phyloP scores from a whole-genome alignment of 2,329 filamentous ascomycete genomes.

The Colletotrichum godetiae region DNA sequence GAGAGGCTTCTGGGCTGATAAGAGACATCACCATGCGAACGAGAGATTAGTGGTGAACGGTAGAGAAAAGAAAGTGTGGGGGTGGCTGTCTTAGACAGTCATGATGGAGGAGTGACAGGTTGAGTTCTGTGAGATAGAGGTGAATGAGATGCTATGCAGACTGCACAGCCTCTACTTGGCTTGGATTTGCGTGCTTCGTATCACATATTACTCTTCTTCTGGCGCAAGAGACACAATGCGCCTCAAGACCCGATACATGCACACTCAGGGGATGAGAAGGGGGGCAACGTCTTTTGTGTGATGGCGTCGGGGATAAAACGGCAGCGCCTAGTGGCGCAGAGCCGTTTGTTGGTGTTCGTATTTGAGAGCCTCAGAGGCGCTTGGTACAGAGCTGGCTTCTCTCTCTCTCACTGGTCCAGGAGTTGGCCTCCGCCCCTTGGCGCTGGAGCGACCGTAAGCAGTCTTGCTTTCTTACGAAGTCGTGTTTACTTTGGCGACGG shows the following conservation, averaged over 20 bases:
- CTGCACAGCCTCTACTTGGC: neutral
- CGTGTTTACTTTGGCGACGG: neutral
- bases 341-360: neutral
- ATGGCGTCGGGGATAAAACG: neutral
- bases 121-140: neutral
- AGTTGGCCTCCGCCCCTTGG: neutral
- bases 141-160: neutral
- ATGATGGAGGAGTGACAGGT: neutral
- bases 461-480: neutral
- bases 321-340: neutral
- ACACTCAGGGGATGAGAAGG: no score
- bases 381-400: no score
- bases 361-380: neutral
- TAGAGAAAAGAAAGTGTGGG: conserved; percentile 3
- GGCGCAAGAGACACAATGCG: neutral
- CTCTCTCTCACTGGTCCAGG: neutral
- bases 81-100: neutral
- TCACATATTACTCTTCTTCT: neutral
- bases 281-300: no score
- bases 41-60: neutral
- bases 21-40: neutral
- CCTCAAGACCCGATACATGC: neutral
- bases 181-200: neutral
- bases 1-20: neutral
- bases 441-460: neutral